phyloP scores from a whole-genome alignment of 768 basidiomycete genomes.

The Panus rudis region DNA sequence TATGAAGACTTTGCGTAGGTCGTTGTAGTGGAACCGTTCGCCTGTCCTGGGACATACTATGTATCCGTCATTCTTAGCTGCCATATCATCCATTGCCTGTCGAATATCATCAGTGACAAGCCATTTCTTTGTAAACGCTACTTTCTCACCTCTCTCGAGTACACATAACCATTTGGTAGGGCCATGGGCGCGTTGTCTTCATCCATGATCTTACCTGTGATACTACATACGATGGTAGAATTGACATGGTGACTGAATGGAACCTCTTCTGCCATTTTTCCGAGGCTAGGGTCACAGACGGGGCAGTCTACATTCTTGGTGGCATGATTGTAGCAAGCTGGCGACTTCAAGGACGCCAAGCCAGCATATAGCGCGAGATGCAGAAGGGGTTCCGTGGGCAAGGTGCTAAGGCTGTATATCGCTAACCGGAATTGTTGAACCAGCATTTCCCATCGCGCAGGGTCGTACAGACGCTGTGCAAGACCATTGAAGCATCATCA shows the following conservation, averaged over 20 bases:
- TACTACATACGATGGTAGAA: conserved; percentile 88
- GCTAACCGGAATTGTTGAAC: conserved; percentile 76
- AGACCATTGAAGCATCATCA: conserved; percentile 6
- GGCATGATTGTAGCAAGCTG: conserved; percentile 63
- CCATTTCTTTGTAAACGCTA: conserved; percentile 7
- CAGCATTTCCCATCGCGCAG: conserved; percentile 67
- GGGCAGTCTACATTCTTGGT: conserved; percentile 84
- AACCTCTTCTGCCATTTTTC: conserved; percentile 74
- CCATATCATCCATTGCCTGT: conserved; percentile 88
- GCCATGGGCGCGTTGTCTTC: conserved; percentile 90
- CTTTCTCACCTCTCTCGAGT: conserved; percentile 79
- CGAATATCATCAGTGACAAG: conserved; percentile 9
- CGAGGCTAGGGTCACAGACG: conserved; percentile 75
- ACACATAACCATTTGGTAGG: conserved; percentile 87
- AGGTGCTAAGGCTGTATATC: conserved; percentile 79
- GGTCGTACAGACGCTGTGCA: conserved; percentile 74
- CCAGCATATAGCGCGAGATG: conserved; percentile 89
- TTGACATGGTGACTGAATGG: conserved; percentile 93
- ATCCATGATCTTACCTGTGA: conserved; percentile 93
- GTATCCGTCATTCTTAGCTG: conserved; percentile 64
- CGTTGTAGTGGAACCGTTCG: conserved; percentile 52
- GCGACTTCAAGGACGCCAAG: conserved; percentile 82
- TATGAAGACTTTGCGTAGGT: conserved; percentile 85
- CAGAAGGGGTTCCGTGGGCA: conserved; percentile 83
- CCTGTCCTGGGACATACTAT: conserved; percentile 83